Evolutionary conservation across 1,139 yeast species (phyloP).

Genomic region (Pichia sp.): DNA sequence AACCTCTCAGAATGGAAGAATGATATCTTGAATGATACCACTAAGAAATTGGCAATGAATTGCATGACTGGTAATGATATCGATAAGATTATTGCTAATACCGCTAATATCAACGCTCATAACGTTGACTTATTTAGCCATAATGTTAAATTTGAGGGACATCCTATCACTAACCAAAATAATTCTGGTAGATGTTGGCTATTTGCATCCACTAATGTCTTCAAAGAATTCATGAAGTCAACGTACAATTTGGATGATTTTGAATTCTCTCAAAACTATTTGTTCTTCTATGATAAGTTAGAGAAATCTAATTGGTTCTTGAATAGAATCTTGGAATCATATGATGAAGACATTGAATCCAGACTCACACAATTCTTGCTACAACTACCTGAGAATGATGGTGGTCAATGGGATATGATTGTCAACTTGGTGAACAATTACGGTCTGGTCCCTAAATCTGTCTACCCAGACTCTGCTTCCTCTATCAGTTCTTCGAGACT

Average conservation of each 20-base stretch:
- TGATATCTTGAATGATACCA: constrained; percentile 42
- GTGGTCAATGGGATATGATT: constrained; percentile 73
- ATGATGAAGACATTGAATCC: constrained; percentile 47
- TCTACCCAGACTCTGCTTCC: constrained; percentile 56
- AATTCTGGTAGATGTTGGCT: constrained; percentile 64
- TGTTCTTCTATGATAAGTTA: constrained; percentile 50
- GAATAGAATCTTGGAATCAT: constrained; percentile 50
- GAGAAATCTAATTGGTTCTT: constrained; percentile 56
- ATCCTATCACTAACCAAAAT: constrained; percentile 53
- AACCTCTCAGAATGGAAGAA: constrained; percentile 45
- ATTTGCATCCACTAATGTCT: constrained; percentile 58
- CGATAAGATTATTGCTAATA: constrained; percentile 37
- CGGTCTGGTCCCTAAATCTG: constrained; percentile 54
- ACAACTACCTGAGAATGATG: constrained; percentile 51
- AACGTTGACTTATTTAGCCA: constrained; percentile 45
- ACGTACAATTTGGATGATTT: constrained; percentile 46
- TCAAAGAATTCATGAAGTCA: constrained; percentile 48
- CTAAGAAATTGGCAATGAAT: constrained; percentile 52
- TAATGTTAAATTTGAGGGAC: constrained; percentile 47
- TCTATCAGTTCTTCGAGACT: constrained; percentile 41
- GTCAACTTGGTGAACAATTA: constrained; percentile 54
- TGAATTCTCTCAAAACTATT: constrained; percentile 52
- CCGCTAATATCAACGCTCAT: constrained; percentile 31
- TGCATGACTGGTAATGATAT: constrained; percentile 49
- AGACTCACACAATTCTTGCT: constrained; percentile 44